Evolutionary conservation across 129 eudicot species (phyloP), one percentile per base, ranked within the genome.

Genomic region (Smallanthus sonchifolius): DNA sequence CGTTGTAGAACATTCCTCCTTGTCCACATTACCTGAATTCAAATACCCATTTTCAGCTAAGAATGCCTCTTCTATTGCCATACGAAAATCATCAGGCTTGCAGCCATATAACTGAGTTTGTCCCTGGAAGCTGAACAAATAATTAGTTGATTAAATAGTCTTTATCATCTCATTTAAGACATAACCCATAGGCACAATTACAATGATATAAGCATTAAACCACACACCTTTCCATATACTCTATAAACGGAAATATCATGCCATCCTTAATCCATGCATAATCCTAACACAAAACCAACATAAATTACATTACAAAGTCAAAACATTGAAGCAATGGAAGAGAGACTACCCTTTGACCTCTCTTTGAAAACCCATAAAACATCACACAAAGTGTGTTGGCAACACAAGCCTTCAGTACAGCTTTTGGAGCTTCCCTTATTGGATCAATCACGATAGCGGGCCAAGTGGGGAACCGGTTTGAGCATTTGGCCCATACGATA

Each of bases 241-340:
- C 93, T 30, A 72, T 49, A 74, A 93, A 93, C 0, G 98, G 98
- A 72, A 81, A 93, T 37, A 90, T 68, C 97, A 93, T 88, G 47
- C 98, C 97, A 24, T 87, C 87, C 77, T 88, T 93, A 36, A 93
- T 85, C 97, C 98, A 93, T n/a, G 85, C 95, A 81, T 93, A 93
- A 77, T 93, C 98, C 97, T 93, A 86, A 19, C 55, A 72, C 45
- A 44, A 75, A 28, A 63, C 59, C 20, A 44, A 62, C 63, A 43
- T 30, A 74, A n/a, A 30, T 77, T 16, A 78, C 39, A 19, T 10
- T 55, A 71, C 13, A 28, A 63, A 47, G 39, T 34, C 16, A 3
- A 11, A 47, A 59, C 28, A 32, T 16, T 3, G 6, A 42, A 43
- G 51, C 19, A 42, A 60, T 17, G 15, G 32, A 24, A 75, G 56